Evolutionary conservation across 2,329 filamentous ascomycete species (phyloP), one percentile per base, ranked within the genome.

Genomic region (Metarhizium humberi): DNA sequence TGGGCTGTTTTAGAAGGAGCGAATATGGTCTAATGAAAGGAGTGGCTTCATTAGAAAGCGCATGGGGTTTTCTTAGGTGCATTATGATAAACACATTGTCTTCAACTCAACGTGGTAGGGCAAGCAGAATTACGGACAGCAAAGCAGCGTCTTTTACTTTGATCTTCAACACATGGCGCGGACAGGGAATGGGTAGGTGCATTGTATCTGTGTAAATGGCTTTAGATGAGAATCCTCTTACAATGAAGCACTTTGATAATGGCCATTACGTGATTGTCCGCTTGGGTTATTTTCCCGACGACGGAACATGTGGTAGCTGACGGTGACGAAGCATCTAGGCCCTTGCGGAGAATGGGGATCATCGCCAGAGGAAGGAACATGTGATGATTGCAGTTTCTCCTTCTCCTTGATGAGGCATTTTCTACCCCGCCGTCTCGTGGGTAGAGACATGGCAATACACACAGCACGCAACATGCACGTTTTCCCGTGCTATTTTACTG

Each of bases 1-100:
- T 56, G 88, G 94, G 5, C 80, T 99, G 55, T 99, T 97, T 73
- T 99, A 90, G 61, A 53, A 16, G 49, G 4, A 6, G 16, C 30
- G 6, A 20, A 20, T 3, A 2, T 10, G 14, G 1, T 40, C 20
- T 10, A 11, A 14, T n/a, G 18, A n/a, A 6, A 29, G 6, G 5
- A 16, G 13, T 46, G 25, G 25, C 25, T 13, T 30, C 7, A 45
- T 20, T 6, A 25, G 14, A n/a, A 48, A 16, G 20, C 16, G 25
- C 45, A 30, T 46, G 6, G 7, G n/a, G 8, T 30, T 48, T 14
- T 20, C 13, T 48, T 48, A 2, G n/a, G n/a, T 11, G 4, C n/a
- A 29, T 48, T 6, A 29, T 48, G 10, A 30, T 25, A 7, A 25
- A 48, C 20, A 48, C n/a, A 25, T 52, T 42, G 43, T 49, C 46